Evolutionary conservation across 768 basidiomycete species (phyloP).

Genomic region (Trametes punicea): DNA sequence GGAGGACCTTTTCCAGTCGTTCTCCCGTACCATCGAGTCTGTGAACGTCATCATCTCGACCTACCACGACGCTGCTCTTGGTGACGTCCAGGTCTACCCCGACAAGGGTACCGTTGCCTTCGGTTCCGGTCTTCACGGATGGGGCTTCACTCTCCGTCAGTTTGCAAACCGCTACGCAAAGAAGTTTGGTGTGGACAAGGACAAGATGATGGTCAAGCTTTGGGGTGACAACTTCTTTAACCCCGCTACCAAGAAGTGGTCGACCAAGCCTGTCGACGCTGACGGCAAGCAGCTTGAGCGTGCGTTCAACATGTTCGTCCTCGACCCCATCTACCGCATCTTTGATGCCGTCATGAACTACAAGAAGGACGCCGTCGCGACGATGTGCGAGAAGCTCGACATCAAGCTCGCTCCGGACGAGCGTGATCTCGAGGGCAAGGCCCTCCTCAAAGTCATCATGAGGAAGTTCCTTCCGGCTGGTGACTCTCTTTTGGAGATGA

Average conservation of each 20-base stretch:
- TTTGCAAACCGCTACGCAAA: conserved; percentile 94
- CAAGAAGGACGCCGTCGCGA: conserved; percentile 84
- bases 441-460: conserved; percentile 96
- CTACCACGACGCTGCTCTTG: conserved; percentile 90
- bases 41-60: conserved; percentile 99
- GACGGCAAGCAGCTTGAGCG: conserved; percentile 94
- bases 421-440: conserved; percentile 92
- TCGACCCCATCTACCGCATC: conserved; percentile 98
- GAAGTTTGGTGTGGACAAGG: conserved; percentile 98
- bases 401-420: conserved; percentile 85
- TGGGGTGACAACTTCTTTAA: conserved; percentile 99
- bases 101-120: conserved; percentile 98
- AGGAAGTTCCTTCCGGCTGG: conserved; percentile 99
- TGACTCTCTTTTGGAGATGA: conserved; percentile 99
- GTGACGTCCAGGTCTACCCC: conserved; percentile 98
- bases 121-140: conserved; percentile 98
- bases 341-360: conserved; percentile 99
- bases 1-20: conserved; percentile 96
- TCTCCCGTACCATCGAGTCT: conserved; percentile 94
- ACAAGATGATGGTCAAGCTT: conserved; percentile 95
- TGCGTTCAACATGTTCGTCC: conserved; percentile 97
- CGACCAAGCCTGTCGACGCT: conserved; percentile 66
- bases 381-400: conserved; percentile 96
- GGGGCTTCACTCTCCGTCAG: conserved; percentile 98
- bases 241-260: conserved; percentile 94